phyloP scores from a whole-genome alignment of 495 filamentous ascomycete genomes.

The Chaetomium tenue region DNA sequence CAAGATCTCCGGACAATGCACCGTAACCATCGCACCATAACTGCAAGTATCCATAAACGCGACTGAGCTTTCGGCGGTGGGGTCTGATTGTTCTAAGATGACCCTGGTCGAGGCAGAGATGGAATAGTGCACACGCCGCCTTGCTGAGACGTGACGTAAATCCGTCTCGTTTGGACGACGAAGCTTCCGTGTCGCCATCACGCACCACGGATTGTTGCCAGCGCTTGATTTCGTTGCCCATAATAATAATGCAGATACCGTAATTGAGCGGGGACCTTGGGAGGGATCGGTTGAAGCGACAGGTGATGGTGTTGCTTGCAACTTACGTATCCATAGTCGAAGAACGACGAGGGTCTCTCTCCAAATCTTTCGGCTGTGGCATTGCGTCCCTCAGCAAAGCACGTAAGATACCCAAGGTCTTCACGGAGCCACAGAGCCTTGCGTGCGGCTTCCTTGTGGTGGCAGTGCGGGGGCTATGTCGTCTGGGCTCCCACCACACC shows the following conservation, averaged over 20 bases:
- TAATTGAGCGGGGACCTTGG: neutral
- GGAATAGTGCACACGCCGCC: neutral
- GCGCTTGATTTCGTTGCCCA: neutral
- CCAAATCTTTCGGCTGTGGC: too few species aligned
- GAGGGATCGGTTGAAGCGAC: neutral
- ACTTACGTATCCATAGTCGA: neutral
- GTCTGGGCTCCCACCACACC: too few species aligned
- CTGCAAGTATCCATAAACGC: neutral
- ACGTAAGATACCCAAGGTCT: too few species aligned
- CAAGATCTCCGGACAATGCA: neutral
- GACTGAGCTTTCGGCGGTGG: neutral
- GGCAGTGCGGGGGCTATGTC: slow-evolving; percentile 1
- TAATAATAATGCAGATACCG: neutral
- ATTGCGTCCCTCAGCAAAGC: too few species aligned
- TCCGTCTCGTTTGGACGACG: neutral
- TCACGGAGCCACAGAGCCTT: neutral
- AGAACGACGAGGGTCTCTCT: too few species aligned
- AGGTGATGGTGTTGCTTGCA: neutral
- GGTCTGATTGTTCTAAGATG: neutral
- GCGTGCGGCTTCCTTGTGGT: neutral
- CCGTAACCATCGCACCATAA: slow-evolving; percentile 12
- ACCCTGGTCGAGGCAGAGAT: neutral
- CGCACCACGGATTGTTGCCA: neutral
- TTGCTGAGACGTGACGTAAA: neutral
- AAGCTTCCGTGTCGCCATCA: neutral